A percentile compares a stretch with the other conserved stretches of the same genome.
Evolutionary conservation across 495 filamentous ascomycete species (phyloP).

Genomic region (Talaromyces proteolyticus): DNA sequence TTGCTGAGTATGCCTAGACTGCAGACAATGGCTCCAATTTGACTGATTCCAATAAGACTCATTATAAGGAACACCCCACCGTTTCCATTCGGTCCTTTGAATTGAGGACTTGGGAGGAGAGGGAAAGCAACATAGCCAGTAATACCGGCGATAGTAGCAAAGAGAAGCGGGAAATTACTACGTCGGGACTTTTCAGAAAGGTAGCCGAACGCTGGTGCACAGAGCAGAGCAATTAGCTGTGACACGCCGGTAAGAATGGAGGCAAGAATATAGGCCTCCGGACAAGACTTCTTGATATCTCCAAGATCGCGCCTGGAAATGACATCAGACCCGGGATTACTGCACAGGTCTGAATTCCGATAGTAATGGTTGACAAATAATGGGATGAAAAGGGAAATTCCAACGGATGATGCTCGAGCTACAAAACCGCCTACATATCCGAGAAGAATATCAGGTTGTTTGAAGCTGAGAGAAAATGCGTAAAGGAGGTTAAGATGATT

Average conservation of each 20-base stretch:
- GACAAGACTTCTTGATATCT: constrained; percentile 75
- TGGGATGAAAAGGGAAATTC: constrained; percentile 89
- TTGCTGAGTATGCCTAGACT: constrained; percentile 78
- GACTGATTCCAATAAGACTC: constrained; percentile 74
- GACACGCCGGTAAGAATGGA: constrained; percentile 81
- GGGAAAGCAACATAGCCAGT: constrained; percentile 72
- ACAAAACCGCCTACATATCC: constrained; percentile 94
- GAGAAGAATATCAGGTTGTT: constrained; percentile 69
- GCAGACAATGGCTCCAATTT: constrained; percentile 94
- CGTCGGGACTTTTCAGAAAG: constrained; percentile 54
- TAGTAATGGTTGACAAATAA: constrained; percentile 89
- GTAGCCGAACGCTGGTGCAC: constrained; percentile 82
- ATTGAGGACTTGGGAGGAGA: constrained; percentile 62
- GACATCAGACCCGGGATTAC: constrained; percentile 34
- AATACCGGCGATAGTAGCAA: constrained; percentile 64
- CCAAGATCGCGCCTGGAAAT: constrained; percentile 34
- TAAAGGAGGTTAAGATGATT: constrained; percentile 45
- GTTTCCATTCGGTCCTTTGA: constrained; percentile 48
- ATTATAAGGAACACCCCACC: constrained; percentile 69
- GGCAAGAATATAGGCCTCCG: constrained; percentile 76
- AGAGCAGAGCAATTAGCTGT: constrained; percentile 77
- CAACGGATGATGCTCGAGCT: constrained; percentile 91
- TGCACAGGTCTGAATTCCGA: constrained; percentile 72
- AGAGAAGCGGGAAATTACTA: constrained; percentile 68
- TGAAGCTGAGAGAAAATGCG: constrained; percentile 68